Conservation (phyloP, 2,329 filamentous ascomycete genomes). For the Verticillium zaregamsianum region DNA sequence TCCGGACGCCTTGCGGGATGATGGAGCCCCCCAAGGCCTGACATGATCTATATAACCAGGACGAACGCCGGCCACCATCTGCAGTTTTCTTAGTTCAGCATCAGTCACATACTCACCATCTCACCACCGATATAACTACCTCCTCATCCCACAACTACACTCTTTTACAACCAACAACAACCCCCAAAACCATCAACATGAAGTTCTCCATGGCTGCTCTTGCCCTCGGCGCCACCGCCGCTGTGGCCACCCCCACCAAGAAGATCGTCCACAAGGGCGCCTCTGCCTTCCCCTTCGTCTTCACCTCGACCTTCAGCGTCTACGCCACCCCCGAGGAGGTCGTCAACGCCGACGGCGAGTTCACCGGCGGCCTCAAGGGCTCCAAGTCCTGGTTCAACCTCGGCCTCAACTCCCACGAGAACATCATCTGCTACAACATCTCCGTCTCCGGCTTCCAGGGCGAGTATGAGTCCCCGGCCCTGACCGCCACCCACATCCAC, state of each 20-base stretch:
- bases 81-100: not conserved
- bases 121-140: not conserved
- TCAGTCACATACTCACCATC: not conserved
- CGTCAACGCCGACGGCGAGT: conserved; percentile 33
- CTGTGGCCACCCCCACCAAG: conserved; percentile 15
- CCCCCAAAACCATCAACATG: conserved; percentile 14
- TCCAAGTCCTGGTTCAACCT: conserved; percentile 45
- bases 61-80: not conserved
- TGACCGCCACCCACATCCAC: conserved; percentile 53
- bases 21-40: not conserved
- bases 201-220: conserved; percentile 17
- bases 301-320: conserved; percentile 45
- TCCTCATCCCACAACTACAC: not conserved
- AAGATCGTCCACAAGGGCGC: conserved; percentile 10
- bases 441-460: conserved; percentile 43
- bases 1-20: not conserved
- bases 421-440: conserved; percentile 46
- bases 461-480: conserved; percentile 44
- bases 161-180: not conserved
- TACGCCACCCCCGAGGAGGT: conserved; percentile 45
- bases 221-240: conserved; percentile 16
- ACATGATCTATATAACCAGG: not conserved
- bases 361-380: conserved; percentile 36
- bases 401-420: conserved; percentile 43
- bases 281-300: conserved; percentile 24